A percentile compares a stretch with the other conserved stretches of the same genome.
These are phyloP conservation scores for Taxillus chinensis DNA, from an alignment of 164 flowering plant species.

Conservation along the genomic window DNA sequence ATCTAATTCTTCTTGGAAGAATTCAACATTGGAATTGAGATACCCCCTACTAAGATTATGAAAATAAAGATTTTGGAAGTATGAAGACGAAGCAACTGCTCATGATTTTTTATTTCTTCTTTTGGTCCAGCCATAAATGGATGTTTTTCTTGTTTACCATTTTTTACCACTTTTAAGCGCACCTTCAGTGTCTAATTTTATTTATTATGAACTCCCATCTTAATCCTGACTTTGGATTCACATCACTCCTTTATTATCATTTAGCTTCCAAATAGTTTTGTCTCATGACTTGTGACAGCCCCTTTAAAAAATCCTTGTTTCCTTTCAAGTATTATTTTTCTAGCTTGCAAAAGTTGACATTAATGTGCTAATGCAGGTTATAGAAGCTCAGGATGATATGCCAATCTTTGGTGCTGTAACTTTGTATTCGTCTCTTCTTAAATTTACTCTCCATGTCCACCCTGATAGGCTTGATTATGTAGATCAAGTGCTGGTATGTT, in stretches of 20 bases:
- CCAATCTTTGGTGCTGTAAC: constrained; percentile 1
- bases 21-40: not conserved
- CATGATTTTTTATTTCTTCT: too few species aligned
- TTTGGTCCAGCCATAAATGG: too few species aligned
- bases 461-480: constrained; percentile 6
- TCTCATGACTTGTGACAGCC: too few species aligned
- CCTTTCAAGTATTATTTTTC: not conserved
- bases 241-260: too few species aligned
- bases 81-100: too few species aligned
- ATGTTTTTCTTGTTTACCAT: too few species aligned
- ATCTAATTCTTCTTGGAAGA: not conserved
- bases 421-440: constrained; percentile 1
- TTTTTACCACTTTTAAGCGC: too few species aligned
- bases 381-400: constrained; percentile 4
- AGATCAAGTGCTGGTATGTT: constrained; percentile 5
- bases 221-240: too few species aligned
- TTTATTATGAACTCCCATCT: too few species aligned
- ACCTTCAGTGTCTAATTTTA: too few species aligned
- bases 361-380: not conserved
- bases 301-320: not conserved
- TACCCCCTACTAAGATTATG: not conserved
- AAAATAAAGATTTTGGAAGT: too few species aligned
- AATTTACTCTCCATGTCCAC: constrained; percentile 5
- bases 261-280: too few species aligned
- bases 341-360: not conserved